Conservation (phyloP, 2,329 filamentous ascomycete genomes). For the Sphaerulina musiva region DNA sequence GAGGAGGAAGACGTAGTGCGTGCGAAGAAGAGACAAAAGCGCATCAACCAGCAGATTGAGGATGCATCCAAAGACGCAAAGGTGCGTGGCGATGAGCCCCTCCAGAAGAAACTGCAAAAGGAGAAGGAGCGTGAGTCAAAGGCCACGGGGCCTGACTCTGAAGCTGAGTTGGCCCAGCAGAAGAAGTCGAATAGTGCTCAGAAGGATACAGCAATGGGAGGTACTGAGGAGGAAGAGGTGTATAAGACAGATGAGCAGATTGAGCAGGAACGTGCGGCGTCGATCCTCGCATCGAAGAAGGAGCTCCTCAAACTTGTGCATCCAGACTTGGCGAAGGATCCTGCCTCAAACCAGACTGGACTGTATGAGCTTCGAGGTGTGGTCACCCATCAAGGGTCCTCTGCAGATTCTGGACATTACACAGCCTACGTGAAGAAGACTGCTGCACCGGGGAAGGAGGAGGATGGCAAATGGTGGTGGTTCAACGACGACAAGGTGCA, state of each 20-base stretch:
- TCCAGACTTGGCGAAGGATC: constrained; percentile 66
- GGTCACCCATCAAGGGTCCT: constrained; percentile 92
- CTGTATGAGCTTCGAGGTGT: constrained; percentile 91
- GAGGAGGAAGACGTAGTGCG: constrained; percentile 91
- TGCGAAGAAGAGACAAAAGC: constrained; percentile 84
- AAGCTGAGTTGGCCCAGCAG: constrained; percentile 45
- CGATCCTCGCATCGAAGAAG: constrained; percentile 75
- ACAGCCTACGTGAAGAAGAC: constrained; percentile 96
- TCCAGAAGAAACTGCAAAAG: constrained; percentile 83
- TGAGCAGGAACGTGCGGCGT: constrained; percentile 72
- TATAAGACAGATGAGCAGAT: constrained; percentile 94
- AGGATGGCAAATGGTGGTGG: constrained; percentile 99
- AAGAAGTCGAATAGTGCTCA: constrained; percentile 45
- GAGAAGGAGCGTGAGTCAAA: constrained; percentile 44
- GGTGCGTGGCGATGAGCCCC: constrained; percentile 53
- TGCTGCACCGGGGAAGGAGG: constrained; percentile 71
- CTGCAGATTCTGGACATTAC: constrained; percentile 96
- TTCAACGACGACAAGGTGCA: constrained; percentile 98
- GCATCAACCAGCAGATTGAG: constrained; percentile 51
- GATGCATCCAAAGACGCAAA: constrained; percentile 37
- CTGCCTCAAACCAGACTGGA: constrained; percentile 84
- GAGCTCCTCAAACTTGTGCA: constrained; percentile 75
- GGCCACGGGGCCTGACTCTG: constrained; percentile 29
- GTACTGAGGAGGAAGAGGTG: constrained; percentile 63
- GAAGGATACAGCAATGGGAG: constrained; percentile 66